phyloP scores from a whole-genome alignment of 148 eudicot genomes.

The Rhododendron williamsianum region DNA sequence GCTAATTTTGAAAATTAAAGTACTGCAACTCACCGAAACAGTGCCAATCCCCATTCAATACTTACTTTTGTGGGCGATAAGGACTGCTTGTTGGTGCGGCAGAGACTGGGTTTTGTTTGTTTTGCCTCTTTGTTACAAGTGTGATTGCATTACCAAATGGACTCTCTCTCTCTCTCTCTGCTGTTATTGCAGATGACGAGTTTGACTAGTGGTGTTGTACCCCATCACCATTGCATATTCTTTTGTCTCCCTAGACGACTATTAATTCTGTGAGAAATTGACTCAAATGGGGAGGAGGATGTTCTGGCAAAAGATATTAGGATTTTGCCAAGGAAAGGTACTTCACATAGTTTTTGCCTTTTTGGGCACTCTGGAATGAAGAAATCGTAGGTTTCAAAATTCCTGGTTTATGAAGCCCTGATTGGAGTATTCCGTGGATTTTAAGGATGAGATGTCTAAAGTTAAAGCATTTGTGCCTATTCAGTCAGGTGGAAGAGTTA shows the following conservation, averaged over 20 bases:
- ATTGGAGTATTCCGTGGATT: not conserved
- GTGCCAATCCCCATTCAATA: not conserved
- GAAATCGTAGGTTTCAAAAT: not conserved
- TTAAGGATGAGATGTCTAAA: not conserved
- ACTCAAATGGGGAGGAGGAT: not conserved
- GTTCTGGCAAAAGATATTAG: not conserved
- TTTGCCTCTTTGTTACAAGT: not conserved
- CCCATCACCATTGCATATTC: too few species aligned
- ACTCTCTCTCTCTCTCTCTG: too few species aligned
- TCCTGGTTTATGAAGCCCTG: not conserved
- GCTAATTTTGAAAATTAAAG: too few species aligned
- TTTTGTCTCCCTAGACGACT: too few species aligned
- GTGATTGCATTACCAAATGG: not conserved
- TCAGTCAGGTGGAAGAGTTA: not conserved
- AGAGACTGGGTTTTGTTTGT: not conserved
- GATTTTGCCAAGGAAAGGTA: not conserved
- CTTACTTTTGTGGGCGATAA: not conserved
- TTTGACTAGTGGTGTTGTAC: too few species aligned
- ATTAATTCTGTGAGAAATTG: not conserved
- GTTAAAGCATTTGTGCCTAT: not conserved
- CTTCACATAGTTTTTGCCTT: not conserved
- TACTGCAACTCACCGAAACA: not conserved
- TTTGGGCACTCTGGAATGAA: not conserved
- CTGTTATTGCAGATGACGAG: too few species aligned
- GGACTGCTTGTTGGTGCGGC: not conserved